Conservation (phyloP, 306 rosid genomes). For the Erythrophleum fordii region DNA sequence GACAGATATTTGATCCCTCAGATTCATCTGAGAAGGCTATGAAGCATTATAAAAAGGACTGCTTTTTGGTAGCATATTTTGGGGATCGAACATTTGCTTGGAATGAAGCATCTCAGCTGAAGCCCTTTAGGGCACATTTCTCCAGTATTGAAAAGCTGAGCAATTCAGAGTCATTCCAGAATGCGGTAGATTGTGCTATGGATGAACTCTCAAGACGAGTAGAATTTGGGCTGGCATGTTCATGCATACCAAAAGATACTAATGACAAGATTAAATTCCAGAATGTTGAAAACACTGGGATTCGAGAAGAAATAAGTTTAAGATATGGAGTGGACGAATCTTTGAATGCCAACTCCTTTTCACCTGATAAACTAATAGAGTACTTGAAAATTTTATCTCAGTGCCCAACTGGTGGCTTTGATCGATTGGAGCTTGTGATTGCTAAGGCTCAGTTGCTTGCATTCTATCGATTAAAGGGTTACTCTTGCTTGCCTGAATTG, state of each 20-base stretch:
- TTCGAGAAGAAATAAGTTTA: constrained; percentile 53
- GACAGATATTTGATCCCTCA: constrained; percentile 88
- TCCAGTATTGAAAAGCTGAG: constrained; percentile 67
- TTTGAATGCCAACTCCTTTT: constrained; percentile 60
- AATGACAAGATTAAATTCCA: constrained; percentile 63
- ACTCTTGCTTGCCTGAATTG: constrained; percentile 73
- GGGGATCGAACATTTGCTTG: constrained; percentile 97
- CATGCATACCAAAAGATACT: constrained; percentile 68
- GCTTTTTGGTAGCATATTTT: constrained; percentile 90
- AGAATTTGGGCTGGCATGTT: constrained; percentile 79
- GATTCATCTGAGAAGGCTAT: constrained; percentile 87
- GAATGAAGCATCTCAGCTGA: constrained; percentile 86
- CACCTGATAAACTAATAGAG: constrained; percentile 59
- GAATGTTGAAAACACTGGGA: constrained; percentile 81
- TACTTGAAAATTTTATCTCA: constrained; percentile 62
- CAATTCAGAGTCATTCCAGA: constrained; percentile 80
- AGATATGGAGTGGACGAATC: constrained; percentile 64
- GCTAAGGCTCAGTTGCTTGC: constrained; percentile 90
- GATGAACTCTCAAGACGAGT: constrained; percentile 86
- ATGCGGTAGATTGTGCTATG: constrained; percentile 79
- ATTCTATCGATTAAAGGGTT: constrained; percentile 76
- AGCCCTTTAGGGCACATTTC: constrained; percentile 73
- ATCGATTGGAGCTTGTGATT: constrained; percentile 69
- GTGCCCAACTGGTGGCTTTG: constrained; percentile 61
- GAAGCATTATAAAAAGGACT: constrained; percentile 85